Evolutionary conservation across 805 yeast species (phyloP).

Genomic region (Candida xiaguanensis): DNA sequence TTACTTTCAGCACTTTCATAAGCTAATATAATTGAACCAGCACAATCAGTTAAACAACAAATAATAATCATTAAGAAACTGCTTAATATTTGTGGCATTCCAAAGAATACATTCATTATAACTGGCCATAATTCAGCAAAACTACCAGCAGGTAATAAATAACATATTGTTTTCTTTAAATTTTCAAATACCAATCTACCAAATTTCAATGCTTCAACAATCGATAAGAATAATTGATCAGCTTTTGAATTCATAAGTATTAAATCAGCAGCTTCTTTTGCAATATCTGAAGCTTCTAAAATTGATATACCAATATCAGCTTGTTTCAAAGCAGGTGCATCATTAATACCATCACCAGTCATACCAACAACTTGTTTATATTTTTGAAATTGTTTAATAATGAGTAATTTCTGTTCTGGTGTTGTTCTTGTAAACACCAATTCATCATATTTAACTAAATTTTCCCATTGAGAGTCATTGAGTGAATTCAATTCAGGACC

Average conservation of each 20-base stretch:
- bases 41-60: constrained; percentile 46
- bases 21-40: constrained; percentile 41
- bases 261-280: constrained; percentile 36
- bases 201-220: constrained; percentile 33
- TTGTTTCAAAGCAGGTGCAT: constrained; percentile 32
- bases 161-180: constrained; percentile 43
- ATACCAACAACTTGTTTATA: constrained; percentile 27
- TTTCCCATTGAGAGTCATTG: constrained; percentile 42
- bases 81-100: constrained; percentile 44
- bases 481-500: constrained; percentile 28
- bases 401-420: constrained; percentile 51
- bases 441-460: constrained; percentile 31
- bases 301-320: constrained; percentile 33
- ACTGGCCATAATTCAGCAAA: constrained; percentile 52
- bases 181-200: constrained; percentile 50
- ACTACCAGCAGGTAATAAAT: constrained; percentile 51
- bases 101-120: constrained; percentile 43
- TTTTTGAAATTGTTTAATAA: constrained; percentile 44
- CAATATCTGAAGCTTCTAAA: constrained; percentile 28
- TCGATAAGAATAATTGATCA: constrained; percentile 17
- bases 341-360: constrained; percentile 36
- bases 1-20: constrained; percentile 44
- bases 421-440: constrained; percentile 39
- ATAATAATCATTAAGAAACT: constrained; percentile 51
- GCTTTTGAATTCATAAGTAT: constrained; percentile 22